Evolutionary conservation across 2,329 filamentous ascomycete genomes (phyloP).

Genomic region (Alternaria consortialis): DNA sequence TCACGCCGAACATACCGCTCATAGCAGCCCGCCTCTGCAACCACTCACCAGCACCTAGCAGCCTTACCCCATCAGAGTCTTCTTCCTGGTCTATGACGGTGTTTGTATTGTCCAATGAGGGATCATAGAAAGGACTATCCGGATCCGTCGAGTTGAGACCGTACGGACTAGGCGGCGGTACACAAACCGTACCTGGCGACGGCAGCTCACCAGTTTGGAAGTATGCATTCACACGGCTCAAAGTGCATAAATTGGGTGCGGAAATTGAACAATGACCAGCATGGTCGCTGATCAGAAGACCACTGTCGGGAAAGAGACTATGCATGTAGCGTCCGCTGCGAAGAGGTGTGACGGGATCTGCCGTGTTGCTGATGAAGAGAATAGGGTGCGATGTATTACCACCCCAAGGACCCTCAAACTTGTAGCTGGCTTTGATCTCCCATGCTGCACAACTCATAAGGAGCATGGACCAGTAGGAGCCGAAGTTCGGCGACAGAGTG

Average conservation of each 20-base stretch:
- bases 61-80: background rate
- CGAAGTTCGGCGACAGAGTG: slow-evolving; percentile 46
- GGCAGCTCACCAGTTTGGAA: slow-evolving; percentile 59
- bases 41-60: slow-evolving; percentile 9
- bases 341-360: slow-evolving; percentile 69
- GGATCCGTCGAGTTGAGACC: slow-evolving; percentile 52
- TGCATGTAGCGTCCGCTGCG: slow-evolving; percentile 54
- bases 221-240: slow-evolving; percentile 46
- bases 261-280: slow-evolving; percentile 58
- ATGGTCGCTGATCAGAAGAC: slow-evolving; percentile 56
- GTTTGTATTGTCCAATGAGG: slow-evolving; percentile 10
- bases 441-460: slow-evolving; percentile 52
- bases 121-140: slow-evolving; percentile 42
- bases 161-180: slow-evolving; percentile 43
- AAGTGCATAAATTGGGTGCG: slow-evolving; percentile 48
- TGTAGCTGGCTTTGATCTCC: slow-evolving; percentile 46
- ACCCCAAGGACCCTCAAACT: slow-evolving; percentile 41
- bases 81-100: background rate
- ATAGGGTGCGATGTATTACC: slow-evolving; percentile 62
- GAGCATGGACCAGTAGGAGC: slow-evolving; percentile 51
- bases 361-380: slow-evolving; percentile 65
- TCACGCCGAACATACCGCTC: slow-evolving; percentile 10
- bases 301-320: slow-evolving; percentile 54
- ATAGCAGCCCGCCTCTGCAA: slow-evolving; percentile 10
- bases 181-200: slow-evolving; percentile 55